Conservation (phyloP, 73 alveolate genomes). For the Urostyla sp. region DNA sequence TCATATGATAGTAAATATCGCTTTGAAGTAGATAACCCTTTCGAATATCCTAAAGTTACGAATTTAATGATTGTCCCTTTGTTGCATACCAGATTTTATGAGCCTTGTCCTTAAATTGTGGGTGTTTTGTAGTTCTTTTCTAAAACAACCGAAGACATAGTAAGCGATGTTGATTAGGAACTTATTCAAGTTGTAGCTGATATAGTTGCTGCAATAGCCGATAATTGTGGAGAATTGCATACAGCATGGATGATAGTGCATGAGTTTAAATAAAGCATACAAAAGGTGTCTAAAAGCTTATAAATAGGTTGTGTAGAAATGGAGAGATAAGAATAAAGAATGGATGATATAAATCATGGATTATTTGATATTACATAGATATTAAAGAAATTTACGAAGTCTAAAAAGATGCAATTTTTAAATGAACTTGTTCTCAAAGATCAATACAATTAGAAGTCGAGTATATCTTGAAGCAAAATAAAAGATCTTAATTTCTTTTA, state of each 20-base stretch:
- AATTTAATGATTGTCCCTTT: slow-evolving; percentile 21
- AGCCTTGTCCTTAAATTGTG: no score
- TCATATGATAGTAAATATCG: slow-evolving; percentile 35
- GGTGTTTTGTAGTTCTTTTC: slow-evolving; percentile 17
- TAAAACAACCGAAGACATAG: not conserved
- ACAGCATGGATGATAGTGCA: slow-evolving; percentile 32
- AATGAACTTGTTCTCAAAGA: slow-evolving; percentile 21
- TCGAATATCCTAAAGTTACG: not conserved
- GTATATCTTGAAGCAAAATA: no score
- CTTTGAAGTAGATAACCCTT: slow-evolving; percentile 43
- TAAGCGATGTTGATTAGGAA: not conserved
- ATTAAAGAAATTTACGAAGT: not conserved
- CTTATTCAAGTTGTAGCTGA: not conserved
- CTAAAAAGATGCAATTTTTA: slow-evolving; percentile 24
- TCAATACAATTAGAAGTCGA: no score
- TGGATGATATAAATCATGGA: slow-evolving; percentile 6
- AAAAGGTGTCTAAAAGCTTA: not conserved
- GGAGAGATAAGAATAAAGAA: not conserved
- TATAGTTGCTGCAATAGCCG: slow-evolving; percentile 3
- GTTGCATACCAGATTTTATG: not conserved
- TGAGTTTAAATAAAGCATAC: slow-evolving; percentile 5
- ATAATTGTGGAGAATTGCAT: slow-evolving; percentile 30
- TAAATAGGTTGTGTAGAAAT: not conserved
- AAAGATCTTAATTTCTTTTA: no score
- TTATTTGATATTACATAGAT: slow-evolving; percentile 18